A percentile compares a stretch with the other conserved stretches of the same genome.
Evolutionary conservation across 2,329 filamentous ascomycete genomes (phyloP).

Genomic region (Aureobasidium sp.): DNA sequence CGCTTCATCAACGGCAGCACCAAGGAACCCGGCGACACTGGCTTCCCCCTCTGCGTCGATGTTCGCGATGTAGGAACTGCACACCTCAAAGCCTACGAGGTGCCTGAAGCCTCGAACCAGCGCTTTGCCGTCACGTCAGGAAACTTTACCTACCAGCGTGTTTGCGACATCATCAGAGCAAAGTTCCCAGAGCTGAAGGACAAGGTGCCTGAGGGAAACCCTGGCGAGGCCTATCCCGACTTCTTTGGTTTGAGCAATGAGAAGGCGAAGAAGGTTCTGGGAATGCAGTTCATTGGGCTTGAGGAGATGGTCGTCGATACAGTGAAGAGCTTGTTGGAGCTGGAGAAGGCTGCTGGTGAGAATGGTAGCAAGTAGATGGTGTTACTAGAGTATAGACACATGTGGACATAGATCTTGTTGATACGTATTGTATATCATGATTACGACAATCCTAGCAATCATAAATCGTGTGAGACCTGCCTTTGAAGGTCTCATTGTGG

Average conservation of each 20-base stretch:
- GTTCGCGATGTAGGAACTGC: slow-evolving; percentile 26
- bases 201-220: slow-evolving; percentile 4
- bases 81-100: slow-evolving; percentile 24
- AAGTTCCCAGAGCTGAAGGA: slow-evolving; percentile 39
- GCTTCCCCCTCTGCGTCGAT: slow-evolving; percentile 18
- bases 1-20: slow-evolving; percentile 7
- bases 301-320: slow-evolving; percentile 53
- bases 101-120: slow-evolving; percentile 19
- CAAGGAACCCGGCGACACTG: neutral
- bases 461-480: no score
- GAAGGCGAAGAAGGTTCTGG: slow-evolving; percentile 34
- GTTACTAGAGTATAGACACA: no score
- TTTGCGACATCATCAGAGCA: slow-evolving; percentile 43
- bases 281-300: slow-evolving; percentile 49
- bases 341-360: neutral
- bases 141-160: slow-evolving; percentile 47
- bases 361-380: neutral
- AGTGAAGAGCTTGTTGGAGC: slow-evolving; percentile 40
- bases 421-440: no score
- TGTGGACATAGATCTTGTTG: no score
- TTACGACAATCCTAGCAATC: no score
- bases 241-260: slow-evolving; percentile 28
- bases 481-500: no score
- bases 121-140: slow-evolving; percentile 46
- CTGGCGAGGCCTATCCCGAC: slow-evolving; percentile 29